Percentiles rank a stretch among this genome's conserved stretches.
These are phyloP conservation scores for Penicillium sclerotiorum DNA, from an alignment of 2,329 filamentous ascomycete genomes.

Conservation along the genomic window DNA sequence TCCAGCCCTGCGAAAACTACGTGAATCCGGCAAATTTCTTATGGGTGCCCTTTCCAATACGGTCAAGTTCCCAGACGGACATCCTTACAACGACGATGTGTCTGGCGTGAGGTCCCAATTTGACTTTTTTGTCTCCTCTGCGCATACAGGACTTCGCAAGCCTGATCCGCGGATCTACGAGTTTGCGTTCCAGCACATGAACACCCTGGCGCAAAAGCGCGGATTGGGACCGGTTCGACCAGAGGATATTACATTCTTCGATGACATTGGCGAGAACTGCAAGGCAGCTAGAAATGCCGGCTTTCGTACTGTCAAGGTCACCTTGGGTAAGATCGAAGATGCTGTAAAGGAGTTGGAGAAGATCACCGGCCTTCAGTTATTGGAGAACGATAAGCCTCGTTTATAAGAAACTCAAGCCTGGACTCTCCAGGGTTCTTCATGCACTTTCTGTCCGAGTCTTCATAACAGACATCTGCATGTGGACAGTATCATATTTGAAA, in stretches of 20 bases:
- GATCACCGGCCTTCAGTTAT: conserved; percentile 65
- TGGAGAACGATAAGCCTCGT: conserved; percentile 41
- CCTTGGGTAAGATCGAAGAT: conserved; percentile 73
- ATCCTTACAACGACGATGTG: conserved; percentile 64
- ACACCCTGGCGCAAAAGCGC: conserved; percentile 62
- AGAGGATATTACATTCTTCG: conserved; percentile 79
- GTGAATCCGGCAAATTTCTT: conserved; percentile 65
- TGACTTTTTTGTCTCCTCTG: conserved; percentile 84
- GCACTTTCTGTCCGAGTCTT: too few species aligned
- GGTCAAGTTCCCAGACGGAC: conserved; percentile 76
- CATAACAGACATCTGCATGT: too few species aligned
- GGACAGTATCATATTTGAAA: too few species aligned
- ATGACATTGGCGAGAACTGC: conserved; percentile 93
- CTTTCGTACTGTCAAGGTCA: conserved; percentile 82
- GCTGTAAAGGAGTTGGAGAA: conserved; percentile 81
- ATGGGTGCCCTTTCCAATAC: conserved; percentile 89
- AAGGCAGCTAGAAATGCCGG: conserved; percentile 75
- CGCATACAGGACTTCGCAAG: conserved; percentile 85
- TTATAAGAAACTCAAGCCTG: conserved; percentile 34
- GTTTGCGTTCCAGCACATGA: conserved; percentile 67
- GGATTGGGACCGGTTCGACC: conserved; percentile 60
- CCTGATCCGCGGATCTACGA: conserved; percentile 82
- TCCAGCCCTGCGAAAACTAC: conserved; percentile 73
- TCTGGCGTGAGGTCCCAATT: conserved; percentile 69
- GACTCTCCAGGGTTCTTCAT: too few species aligned